Conservation (phyloP, 257 asterid genomes). For the Ballota nigra region DNA sequence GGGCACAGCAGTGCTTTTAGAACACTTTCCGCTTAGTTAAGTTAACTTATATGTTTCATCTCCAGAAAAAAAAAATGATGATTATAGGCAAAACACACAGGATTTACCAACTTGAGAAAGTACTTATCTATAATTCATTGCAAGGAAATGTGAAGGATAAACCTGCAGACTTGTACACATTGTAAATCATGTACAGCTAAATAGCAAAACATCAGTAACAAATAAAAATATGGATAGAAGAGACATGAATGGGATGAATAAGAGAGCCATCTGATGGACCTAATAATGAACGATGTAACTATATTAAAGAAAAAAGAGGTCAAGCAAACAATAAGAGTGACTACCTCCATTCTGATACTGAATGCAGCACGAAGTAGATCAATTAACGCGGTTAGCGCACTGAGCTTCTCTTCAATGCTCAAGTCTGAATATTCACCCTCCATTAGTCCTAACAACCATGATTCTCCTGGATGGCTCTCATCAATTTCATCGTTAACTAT, state of each 20-base stretch:
- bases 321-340: constrained; percentile 12
- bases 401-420: constrained; percentile 84
- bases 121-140: background rate
- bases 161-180: background rate
- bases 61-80: background rate
- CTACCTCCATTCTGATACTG: constrained; percentile 81
- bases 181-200: background rate
- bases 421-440: constrained; percentile 97
- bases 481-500: constrained; percentile 69
- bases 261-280: background rate
- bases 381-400: constrained; percentile 59
- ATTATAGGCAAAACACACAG: background rate
- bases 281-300: background rate
- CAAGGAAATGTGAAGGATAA: background rate
- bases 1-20: background rate
- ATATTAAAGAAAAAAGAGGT: constrained; percentile 3
- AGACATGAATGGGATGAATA: background rate
- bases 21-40: background rate
- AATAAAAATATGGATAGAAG: constrained; percentile 1
- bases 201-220: constrained; percentile 9
- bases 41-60: background rate
- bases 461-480: constrained; percentile 96
- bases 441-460: constrained; percentile 87
- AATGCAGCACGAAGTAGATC: constrained; percentile 81
- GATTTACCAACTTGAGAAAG: constrained; percentile 17